A percentile compares a stretch with the other conserved stretches of the same genome.
These are phyloP conservation scores for Neoboletus brunneissimus DNA, from an alignment of 768 basidiomycete species.

Conservation along the genomic window DNA sequence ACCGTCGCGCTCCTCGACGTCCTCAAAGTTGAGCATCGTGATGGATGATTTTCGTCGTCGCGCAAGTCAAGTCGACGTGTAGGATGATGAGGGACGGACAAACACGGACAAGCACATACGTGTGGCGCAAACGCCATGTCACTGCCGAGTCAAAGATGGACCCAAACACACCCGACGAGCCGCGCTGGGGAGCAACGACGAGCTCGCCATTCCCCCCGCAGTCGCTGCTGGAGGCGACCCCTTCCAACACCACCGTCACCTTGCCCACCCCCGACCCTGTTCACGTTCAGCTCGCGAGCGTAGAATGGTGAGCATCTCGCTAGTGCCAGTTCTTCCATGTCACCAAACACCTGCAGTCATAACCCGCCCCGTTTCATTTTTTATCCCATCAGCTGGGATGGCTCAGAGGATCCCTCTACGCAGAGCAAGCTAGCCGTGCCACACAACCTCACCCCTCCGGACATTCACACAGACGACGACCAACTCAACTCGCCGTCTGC, in stretches of 20 bases:
- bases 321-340: background rate
- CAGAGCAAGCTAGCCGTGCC: background rate
- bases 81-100: constrained; percentile 8
- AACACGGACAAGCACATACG: constrained; percentile 20
- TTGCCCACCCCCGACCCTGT: constrained; percentile 25
- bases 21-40: constrained; percentile 84
- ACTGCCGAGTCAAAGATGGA: background rate
- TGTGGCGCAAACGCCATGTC: background rate
- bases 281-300: constrained; percentile 14
- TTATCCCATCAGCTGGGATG: constrained; percentile 29
- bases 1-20: constrained; percentile 97
- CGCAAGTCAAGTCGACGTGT: constrained; percentile 31
- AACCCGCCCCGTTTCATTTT: constrained; percentile 24
- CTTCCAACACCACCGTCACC: constrained; percentile 28
- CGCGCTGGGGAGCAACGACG: too few species aligned
- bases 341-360: constrained; percentile 5
- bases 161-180: too few species aligned
- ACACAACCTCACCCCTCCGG: background rate
- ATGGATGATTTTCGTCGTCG: constrained; percentile 24
- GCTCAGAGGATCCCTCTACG: constrained; percentile 26
- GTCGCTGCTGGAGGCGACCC: constrained; percentile 8
- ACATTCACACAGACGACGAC: constrained; percentile 32
- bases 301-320: constrained; percentile 13
- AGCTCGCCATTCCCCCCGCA: background rate
- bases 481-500: constrained; percentile 29